phyloP scores from a whole-genome alignment of 2,329 filamentous ascomycete genomes.

The Clonostachys solani region DNA sequence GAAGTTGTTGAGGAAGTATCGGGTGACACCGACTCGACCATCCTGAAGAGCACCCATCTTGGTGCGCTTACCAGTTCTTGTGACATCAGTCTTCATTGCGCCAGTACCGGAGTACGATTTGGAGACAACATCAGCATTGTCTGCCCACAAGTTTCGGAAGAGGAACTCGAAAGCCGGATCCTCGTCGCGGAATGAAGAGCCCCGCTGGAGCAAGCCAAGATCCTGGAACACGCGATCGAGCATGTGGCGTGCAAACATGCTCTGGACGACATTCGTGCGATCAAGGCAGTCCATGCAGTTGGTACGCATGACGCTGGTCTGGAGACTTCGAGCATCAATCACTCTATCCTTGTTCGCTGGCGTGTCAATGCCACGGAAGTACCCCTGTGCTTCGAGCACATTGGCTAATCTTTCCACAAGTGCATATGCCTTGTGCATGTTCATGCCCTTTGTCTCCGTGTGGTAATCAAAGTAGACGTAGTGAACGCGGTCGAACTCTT shows the following conservation, averaged over 20 bases:
- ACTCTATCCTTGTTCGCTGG: slow-evolving; percentile 66
- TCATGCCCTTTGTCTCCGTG: slow-evolving; percentile 91
- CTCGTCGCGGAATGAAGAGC: slow-evolving; percentile 71
- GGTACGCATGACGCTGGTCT: slow-evolving; percentile 89
- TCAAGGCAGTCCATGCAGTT: slow-evolving; percentile 99
- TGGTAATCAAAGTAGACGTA: slow-evolving; percentile 99
- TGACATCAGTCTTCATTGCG: slow-evolving; percentile 97
- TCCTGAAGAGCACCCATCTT: slow-evolving; percentile 82
- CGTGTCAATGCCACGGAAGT: slow-evolving; percentile 89
- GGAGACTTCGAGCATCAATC: slow-evolving; percentile 74
- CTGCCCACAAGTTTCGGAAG: slow-evolving; percentile 97
- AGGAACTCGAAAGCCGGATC: slow-evolving; percentile 81
- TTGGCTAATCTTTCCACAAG: slow-evolving; percentile 79
- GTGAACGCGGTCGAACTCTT: slow-evolving; percentile 79
- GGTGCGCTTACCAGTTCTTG: slow-evolving; percentile 86
- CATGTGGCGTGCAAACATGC: slow-evolving; percentile 88
- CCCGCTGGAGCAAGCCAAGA: slow-evolving; percentile 70
- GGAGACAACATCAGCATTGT: slow-evolving; percentile 95
- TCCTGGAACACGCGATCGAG: slow-evolving; percentile 87
- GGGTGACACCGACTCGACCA: slow-evolving; percentile 78
- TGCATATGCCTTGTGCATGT: slow-evolving; percentile 87
- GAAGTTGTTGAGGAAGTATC: slow-evolving; percentile 94
- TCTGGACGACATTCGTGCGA: slow-evolving; percentile 96
- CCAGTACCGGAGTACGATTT: slow-evolving; percentile 92
- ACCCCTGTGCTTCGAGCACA: slow-evolving; percentile 73